Evolutionary conservation across 75 land plant genomes (phyloP).

Genomic region (Sequoia sempervirens): DNA sequence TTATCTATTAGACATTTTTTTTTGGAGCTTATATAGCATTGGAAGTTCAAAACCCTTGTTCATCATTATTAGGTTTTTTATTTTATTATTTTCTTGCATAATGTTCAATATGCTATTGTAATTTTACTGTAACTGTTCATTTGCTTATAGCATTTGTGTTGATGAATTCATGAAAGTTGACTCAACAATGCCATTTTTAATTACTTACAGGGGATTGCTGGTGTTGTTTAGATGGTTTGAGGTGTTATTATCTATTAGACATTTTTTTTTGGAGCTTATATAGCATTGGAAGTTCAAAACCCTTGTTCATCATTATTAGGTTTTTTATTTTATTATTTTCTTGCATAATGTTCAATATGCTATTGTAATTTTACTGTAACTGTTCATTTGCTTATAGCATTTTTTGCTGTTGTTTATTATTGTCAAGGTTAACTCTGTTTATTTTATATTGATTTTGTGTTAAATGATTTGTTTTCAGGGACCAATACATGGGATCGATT

Average conservation of each 20-base stretch:
- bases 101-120: not conserved
- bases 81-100: not conserved
- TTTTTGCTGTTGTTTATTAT: not conserved
- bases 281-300: not conserved
- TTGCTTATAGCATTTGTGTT: not conserved
- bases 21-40: not conserved
- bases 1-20: not conserved
- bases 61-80: not conserved
- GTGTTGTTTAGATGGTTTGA: not conserved
- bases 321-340: not conserved
- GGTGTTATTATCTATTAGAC: not conserved
- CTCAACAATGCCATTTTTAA: not conserved
- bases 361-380: not conserved
- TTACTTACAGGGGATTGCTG: not conserved
- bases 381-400: not conserved
- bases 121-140: not conserved
- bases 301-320: not conserved
- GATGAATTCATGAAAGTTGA: not conserved
- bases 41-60: not conserved
- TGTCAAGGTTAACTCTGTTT: not conserved
- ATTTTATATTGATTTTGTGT: not conserved
- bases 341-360: not conserved
- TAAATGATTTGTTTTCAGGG: constrained; percentile 29
- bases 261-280: not conserved
- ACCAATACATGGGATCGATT: constrained; percentile 91